These are phyloP conservation scores for Curvularia eragrostidis DNA, from an alignment of 2,329 filamentous ascomycete genomes.

Conservation along the genomic window DNA sequence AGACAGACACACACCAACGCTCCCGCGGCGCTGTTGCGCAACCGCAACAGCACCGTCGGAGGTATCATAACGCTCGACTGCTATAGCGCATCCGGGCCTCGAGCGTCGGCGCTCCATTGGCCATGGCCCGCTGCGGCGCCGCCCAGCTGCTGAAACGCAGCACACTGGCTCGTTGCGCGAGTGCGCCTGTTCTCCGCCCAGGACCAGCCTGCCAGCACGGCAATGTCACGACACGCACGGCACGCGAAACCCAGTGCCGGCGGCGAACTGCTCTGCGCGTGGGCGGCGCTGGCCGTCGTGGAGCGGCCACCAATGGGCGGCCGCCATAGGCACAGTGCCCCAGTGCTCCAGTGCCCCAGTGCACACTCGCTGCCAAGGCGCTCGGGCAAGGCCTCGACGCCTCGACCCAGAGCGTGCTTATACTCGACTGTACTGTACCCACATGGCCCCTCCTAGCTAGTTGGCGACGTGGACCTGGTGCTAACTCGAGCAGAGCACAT, in stretches of 20 bases:
- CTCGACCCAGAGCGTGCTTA: slow-evolving; percentile 20
- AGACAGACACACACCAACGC: too few species aligned
- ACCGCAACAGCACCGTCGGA: slow-evolving; percentile 21
- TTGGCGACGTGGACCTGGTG: not conserved
- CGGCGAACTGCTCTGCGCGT: slow-evolving; percentile 30
- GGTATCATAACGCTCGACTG: slow-evolving; percentile 20
- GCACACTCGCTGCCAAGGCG: not conserved
- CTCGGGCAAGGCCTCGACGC: not conserved
- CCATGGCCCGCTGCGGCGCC: slow-evolving; percentile 26
- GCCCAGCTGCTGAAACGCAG: slow-evolving; percentile 26
- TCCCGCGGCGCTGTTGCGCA: slow-evolving; percentile 18
- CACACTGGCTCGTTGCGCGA: slow-evolving; percentile 18
- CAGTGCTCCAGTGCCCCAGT: too few species aligned
- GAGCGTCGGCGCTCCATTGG: not conserved
- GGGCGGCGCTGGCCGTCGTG: slow-evolving; percentile 16
- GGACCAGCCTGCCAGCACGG: slow-evolving; percentile 30
- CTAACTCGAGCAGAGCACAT: slow-evolving; percentile 1
- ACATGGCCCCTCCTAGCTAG: not conserved
- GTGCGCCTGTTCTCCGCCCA: slow-evolving; percentile 14
- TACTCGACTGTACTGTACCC: slow-evolving; percentile 19
- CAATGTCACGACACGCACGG: slow-evolving; percentile 29
- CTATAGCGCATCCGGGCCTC: slow-evolving; percentile 8
- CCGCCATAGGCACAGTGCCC: too few species aligned
- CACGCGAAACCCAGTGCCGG: slow-evolving; percentile 34
- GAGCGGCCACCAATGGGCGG: not conserved